A percentile compares a stretch with the other conserved stretches of the same genome.
Evolutionary conservation across 495 filamentous ascomycete species (phyloP).

Genomic region (Beverwykella pulmonaria): DNA sequence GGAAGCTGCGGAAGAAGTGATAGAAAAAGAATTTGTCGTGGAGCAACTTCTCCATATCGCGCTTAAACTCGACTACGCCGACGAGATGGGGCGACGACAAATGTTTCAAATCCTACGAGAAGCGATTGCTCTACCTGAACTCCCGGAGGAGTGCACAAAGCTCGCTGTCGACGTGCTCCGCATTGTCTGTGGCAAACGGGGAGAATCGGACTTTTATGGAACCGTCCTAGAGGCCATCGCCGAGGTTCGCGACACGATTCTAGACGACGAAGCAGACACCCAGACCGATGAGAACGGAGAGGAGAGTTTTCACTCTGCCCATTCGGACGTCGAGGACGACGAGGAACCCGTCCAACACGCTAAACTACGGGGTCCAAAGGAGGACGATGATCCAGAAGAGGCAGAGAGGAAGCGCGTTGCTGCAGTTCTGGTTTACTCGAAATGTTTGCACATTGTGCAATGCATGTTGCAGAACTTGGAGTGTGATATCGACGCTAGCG

Average conservation of each 20-base stretch:
- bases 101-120: constrained; percentile 91
- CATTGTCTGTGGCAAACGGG: constrained; percentile 74
- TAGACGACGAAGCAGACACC: constrained; percentile 50
- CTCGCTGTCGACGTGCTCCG: constrained; percentile 82
- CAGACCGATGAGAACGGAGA: constrained; percentile 51
- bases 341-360: neutral
- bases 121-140: constrained; percentile 77
- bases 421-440: constrained; percentile 96
- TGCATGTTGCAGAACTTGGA: constrained; percentile 94
- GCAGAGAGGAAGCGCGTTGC: constrained; percentile 78
- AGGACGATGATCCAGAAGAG: constrained; percentile 68
- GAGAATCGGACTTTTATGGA: constrained; percentile 90
- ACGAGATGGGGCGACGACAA: constrained; percentile 90
- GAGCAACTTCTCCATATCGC: constrained; percentile 94
- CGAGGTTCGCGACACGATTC: constrained; percentile 91
- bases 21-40: constrained; percentile 89
- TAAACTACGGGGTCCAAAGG: neutral
- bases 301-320: constrained; percentile 35
- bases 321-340: constrained; percentile 1
- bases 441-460: constrained; percentile 94
- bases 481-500: constrained; percentile 81
- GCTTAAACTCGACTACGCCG: constrained; percentile 80
- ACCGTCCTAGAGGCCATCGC: constrained; percentile 91
- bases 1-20: constrained; percentile 78
- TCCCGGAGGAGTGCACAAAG: constrained; percentile 90